phyloP scores from a whole-genome alignment of 768 basidiomycete species.

The Leccinum arenicola region DNA sequence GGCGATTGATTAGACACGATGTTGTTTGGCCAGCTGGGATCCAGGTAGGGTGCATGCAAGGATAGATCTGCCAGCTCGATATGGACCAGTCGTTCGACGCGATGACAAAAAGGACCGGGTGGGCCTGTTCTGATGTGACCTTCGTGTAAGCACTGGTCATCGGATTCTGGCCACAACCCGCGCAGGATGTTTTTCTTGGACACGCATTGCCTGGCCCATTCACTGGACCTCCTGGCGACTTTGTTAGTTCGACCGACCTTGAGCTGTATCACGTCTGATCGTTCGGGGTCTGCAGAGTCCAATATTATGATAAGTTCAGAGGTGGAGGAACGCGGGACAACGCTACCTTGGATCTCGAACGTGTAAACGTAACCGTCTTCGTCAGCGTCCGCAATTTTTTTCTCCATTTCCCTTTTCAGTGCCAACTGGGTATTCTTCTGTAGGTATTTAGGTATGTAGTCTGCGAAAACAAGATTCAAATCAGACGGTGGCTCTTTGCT shows the following conservation, averaged over 20 bases:
- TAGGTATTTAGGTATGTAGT: slow-evolving; percentile 70
- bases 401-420: slow-evolving; percentile 53
- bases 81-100: slow-evolving; percentile 76
- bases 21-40: slow-evolving; percentile 45
- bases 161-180: slow-evolving; percentile 63
- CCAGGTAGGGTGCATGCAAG: slow-evolving; percentile 56
- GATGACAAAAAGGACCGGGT: slow-evolving; percentile 65
- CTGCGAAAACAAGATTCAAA: slow-evolving; percentile 33
- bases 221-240: slow-evolving; percentile 65
- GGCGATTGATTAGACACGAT: slow-evolving; percentile 17
- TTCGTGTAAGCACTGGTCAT: slow-evolving; percentile 54
- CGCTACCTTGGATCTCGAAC: slow-evolving; percentile 72
- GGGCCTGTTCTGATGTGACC: slow-evolving; percentile 61
- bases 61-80: slow-evolving; percentile 74
- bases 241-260: slow-evolving; percentile 82
- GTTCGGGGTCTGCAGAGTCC: slow-evolving; percentile 27
- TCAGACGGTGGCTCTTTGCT: slow-evolving; percentile 4
- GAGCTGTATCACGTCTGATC: slow-evolving; percentile 49
- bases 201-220: slow-evolving; percentile 81
- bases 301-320: slow-evolving; percentile 7
- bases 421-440: slow-evolving; percentile 57
- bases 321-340: background rate
- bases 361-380: slow-evolving; percentile 77
- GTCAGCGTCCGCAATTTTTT: slow-evolving; percentile 52
- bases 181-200: slow-evolving; percentile 75